Conservation (phyloP, 2,329 filamentous ascomycete species). For the Fusarium pseudograminearum region DNA sequence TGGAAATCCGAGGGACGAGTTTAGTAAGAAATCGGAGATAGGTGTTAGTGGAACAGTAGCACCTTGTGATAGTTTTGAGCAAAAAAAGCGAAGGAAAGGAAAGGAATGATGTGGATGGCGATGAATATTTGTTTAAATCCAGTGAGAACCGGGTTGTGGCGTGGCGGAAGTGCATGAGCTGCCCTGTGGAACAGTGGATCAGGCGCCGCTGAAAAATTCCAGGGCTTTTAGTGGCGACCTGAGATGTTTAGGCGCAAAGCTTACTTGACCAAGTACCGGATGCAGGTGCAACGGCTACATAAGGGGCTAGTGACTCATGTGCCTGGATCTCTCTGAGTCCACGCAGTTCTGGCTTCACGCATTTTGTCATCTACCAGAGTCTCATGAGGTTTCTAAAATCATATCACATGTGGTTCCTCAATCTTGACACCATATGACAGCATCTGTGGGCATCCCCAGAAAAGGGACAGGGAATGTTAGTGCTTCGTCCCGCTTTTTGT, state of each 20-base stretch:
- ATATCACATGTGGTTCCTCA: slow-evolving; percentile 26
- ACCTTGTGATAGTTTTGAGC: slow-evolving; percentile 26
- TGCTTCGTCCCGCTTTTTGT: slow-evolving; percentile 30
- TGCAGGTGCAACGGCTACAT: slow-evolving; percentile 14
- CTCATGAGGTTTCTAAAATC: slow-evolving; percentile 12
- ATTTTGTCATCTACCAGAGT: slow-evolving; percentile 8
- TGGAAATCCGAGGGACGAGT: slow-evolving; percentile 27
- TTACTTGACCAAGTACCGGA: slow-evolving; percentile 5
- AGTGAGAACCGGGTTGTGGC: slow-evolving; percentile 41
- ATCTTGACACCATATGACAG: slow-evolving; percentile 26
- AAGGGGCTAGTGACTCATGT: slow-evolving; percentile 18
- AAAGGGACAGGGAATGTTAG: slow-evolving; percentile 34
- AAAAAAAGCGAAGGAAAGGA: slow-evolving; percentile 14
- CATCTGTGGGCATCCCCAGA: slow-evolving; percentile 40
- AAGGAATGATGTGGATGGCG: slow-evolving; percentile 18
- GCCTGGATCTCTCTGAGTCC: neutral
- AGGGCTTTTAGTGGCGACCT: slow-evolving; percentile 37
- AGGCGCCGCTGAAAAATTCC: slow-evolving; percentile 38
- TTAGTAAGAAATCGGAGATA: slow-evolving; percentile 20
- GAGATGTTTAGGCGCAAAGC: slow-evolving; percentile 25
- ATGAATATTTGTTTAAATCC: slow-evolving; percentile 43
- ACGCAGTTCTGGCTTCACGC: neutral
- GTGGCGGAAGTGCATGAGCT: slow-evolving; percentile 34
- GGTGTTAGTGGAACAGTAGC: slow-evolving; percentile 29
- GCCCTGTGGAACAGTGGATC: slow-evolving; percentile 38